Evolutionary conservation across 1,139 yeast genomes (phyloP), one percentile per base, ranked within the genome.

Genomic region (Suhomyces bolitotheri): DNA sequence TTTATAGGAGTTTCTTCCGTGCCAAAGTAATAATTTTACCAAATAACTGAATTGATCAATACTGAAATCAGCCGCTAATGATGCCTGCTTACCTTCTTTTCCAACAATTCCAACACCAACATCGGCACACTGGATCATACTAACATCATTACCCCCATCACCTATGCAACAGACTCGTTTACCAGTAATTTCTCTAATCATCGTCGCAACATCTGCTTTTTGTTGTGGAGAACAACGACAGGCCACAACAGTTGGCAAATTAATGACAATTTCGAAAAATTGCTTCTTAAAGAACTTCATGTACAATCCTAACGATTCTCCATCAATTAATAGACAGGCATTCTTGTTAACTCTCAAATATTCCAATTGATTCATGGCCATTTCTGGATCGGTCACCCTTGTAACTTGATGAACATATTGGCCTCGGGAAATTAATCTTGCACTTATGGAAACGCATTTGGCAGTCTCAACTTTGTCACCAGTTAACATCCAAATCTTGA

Each of bases 401-500:
- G 95, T 84, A 19, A 94, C 76, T 5, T 89, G 82, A 53, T 90
- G 96, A 17, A 94, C 89, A 51, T 82, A 85, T 59, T 92, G 98
- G 5, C 98, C 97, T 44, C 97, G 77, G 3, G 95, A 76, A 29
- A 94, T 92, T 38, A 94, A 76, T 53, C 90, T 82, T 16, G 97
- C 94, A 57, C 96, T 86, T 12, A 94, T 86, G 16, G 97, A 89
- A 23, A 94, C 97, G 72, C 98, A 92, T 44, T 88, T 78, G 1
- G 98, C 98, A 0, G 99, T 94, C 62, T 94, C 99, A 7, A 92
- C 97, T 58, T 94, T 94, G 58, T 94, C 99, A 46, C 99, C 99
- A 0, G 99, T 94, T 33, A 94, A 69, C 98, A 94, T 94, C 99
- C 99, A 94, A 34, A 94, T 92, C 53, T 88, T 88, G 40, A 94